Evolutionary conservation across 176 grass and related monocot genomes (phyloP).

Genomic region (Oryza meridionalis): DNA sequence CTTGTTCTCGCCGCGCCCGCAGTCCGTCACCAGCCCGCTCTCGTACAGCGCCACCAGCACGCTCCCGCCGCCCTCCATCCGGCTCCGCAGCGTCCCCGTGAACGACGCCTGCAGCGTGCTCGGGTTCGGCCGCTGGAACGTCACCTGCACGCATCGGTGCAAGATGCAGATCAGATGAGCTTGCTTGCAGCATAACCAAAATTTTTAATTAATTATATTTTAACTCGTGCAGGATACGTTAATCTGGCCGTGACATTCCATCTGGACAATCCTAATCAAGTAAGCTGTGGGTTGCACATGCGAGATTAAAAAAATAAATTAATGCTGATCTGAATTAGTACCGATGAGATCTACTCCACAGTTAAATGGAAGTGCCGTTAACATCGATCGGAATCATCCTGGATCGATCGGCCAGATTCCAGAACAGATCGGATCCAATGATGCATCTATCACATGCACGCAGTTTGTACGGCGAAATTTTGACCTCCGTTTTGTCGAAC

Average conservation of each 20-base stretch:
- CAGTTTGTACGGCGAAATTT: background rate
- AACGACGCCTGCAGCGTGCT: slow-evolving; percentile 75
- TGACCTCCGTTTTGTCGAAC: background rate
- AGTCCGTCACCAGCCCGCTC: slow-evolving; percentile 78
- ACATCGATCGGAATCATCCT: background rate
- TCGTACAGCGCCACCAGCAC: slow-evolving; percentile 85
- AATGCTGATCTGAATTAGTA: background rate
- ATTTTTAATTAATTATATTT: too few relatives aligned
- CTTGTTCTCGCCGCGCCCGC: slow-evolving; percentile 83
- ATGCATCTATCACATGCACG: background rate
- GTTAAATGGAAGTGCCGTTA: background rate
- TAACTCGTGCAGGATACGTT: background rate
- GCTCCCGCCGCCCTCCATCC: slow-evolving; percentile 67
- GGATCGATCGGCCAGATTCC: background rate
- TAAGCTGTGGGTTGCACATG: background rate
- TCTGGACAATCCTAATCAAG: background rate
- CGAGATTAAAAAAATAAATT: background rate
- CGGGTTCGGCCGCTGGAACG: slow-evolving; percentile 58
- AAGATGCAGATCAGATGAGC: background rate
- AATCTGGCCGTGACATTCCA: background rate
- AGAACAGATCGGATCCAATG: background rate
- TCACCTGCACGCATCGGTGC: slow-evolving; percentile 48
- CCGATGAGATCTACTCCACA: background rate
- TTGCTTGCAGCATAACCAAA: background rate
- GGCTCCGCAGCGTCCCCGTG: slow-evolving; percentile 59